Evolutionary conservation across 2,329 filamentous ascomycete genomes (phyloP).

Genomic region (Cladosporium velox): DNA sequence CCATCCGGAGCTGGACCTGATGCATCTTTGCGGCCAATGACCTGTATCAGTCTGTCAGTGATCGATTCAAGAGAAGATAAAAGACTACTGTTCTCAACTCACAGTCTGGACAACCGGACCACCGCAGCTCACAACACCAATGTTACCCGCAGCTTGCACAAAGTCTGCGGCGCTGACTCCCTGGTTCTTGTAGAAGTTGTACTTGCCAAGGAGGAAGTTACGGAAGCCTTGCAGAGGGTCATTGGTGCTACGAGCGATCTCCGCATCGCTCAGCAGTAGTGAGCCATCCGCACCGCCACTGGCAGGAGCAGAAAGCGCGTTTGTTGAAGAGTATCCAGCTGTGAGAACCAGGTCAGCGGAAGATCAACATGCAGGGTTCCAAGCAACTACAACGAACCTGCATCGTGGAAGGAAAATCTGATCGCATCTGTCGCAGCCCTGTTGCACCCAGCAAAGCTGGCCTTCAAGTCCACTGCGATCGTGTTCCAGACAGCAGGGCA

Average conservation of each 20-base stretch:
- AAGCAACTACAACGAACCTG: conserved; percentile 12
- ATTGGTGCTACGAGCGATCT: conserved; percentile 43
- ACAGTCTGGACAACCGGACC: conserved; percentile 25
- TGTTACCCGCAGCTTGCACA: conserved; percentile 51
- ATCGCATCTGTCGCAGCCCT: conserved; percentile 30
- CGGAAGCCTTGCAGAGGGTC: conserved; percentile 50
- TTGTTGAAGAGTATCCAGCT: conserved; percentile 26
- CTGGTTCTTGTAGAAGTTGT: conserved; percentile 32
- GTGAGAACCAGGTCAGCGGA: background rate
- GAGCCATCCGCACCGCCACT: conserved; percentile 45
- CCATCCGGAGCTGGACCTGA: conserved; percentile 44
- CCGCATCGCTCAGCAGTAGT: conserved; percentile 42
- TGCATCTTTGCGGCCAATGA: conserved; percentile 53
- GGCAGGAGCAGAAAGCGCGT: conserved; percentile 29
- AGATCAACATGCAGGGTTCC: background rate
- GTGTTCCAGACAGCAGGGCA: conserved; percentile 25
- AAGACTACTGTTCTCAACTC: background rate
- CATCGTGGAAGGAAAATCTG: conserved; percentile 39
- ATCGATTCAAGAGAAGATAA: background rate
- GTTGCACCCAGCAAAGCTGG: conserved; percentile 22
- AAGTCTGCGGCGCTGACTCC: conserved; percentile 55
- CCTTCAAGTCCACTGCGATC: conserved; percentile 21
- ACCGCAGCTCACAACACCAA: conserved; percentile 42
- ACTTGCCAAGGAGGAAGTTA: conserved; percentile 43
- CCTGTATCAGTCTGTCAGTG: conserved; percentile 27